Evolutionary conservation across 768 basidiomycete species (phyloP).

Genomic region (Fibroporia radiculosa): DNA sequence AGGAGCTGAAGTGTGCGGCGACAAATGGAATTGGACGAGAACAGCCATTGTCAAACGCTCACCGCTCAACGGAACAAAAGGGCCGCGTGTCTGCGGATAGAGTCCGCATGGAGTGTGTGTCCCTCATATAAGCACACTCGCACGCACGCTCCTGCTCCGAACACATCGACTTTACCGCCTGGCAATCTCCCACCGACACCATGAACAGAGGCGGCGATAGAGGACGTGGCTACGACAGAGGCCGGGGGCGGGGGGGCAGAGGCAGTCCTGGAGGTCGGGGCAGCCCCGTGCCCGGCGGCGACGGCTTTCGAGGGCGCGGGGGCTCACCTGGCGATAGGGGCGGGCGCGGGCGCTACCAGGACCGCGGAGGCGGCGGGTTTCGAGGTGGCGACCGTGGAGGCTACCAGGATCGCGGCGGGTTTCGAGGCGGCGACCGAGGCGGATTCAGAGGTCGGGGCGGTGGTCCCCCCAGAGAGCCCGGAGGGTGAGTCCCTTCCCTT

Average conservation of each 20-base stretch:
- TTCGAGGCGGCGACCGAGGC: conserved; percentile 20
- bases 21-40: too few relatives aligned
- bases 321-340: conserved; percentile 15
- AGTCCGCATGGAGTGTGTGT: too few relatives aligned
- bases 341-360: conserved; percentile 18
- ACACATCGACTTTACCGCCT: too few relatives aligned
- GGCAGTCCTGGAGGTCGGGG: conserved; percentile 10
- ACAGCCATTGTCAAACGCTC: too few relatives aligned
- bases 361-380: conserved; percentile 17
- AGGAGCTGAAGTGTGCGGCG: too few relatives aligned
- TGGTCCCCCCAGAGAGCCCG: conserved; percentile 26
- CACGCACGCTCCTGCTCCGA: too few relatives aligned
- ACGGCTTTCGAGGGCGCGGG: conserved; percentile 25
- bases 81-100: too few relatives aligned
- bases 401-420: conserved; percentile 17
- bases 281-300: conserved; percentile 17
- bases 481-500: conserved; percentile 29
- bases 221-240: conserved; percentile 23
- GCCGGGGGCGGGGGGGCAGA: conserved; percentile 25
- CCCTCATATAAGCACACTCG: too few relatives aligned
- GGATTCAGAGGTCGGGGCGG: conserved; percentile 22
- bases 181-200: too few relatives aligned
- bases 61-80: too few relatives aligned
- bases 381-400: conserved; percentile 19
- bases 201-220: conserved; percentile 21